Base-by-base conservation (phyloP, 2,329 filamentous ascomycete species). In the Penicillium sclerotigenum region DNA sequence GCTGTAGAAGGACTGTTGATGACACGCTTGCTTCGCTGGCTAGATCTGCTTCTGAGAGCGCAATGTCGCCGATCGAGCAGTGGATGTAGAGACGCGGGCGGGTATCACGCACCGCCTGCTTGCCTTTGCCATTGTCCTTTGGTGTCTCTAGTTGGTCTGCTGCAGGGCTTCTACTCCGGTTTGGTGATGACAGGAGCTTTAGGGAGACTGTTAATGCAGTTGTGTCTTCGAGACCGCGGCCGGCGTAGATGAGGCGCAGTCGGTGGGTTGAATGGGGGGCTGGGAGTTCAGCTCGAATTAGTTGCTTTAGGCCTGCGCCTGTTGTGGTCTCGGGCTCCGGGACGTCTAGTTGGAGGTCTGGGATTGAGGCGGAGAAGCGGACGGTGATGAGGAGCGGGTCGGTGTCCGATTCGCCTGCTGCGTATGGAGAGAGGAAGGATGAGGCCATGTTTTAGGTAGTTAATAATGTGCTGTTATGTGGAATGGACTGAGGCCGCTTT, bases 171-270 rank as follows among this genome's bases (percentile, higher is more conserved):
- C 70, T 68, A 48, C 67, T 79, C 61, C 60, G 81, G 5, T 73
- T 79, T 0, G 83, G 83, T 0, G 83, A 81, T 0, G 83, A 78
- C 0, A 85, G 81, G 1, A 88, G 76, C 57, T 84, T 85, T 45
- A 97, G 80, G 1, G 87, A 88, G 34, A 81, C 76, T 56, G 83
- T 81, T 26, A 99, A 80, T 6, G 89, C 82, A 10, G 84, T 81
- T 34, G 80, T 76, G 72, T 97, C 92, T 62, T 87, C 82, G 47
- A 97, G 86, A 57, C 96, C 88, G 69, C 90, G 91, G 59, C 94
- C 94, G 48, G 90, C 85, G 73, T 96, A 87, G 71, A 97, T 97
- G 61, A 99, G 85, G 57, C 93, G 90, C 31, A 97, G 83, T 34
- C 91, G 88, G 59, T 85, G 86, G 40, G 83, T 79, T 14, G 86